phyloP scores from a whole-genome alignment of 495 filamentous ascomycete genomes.

The Aspergillus leporis region DNA sequence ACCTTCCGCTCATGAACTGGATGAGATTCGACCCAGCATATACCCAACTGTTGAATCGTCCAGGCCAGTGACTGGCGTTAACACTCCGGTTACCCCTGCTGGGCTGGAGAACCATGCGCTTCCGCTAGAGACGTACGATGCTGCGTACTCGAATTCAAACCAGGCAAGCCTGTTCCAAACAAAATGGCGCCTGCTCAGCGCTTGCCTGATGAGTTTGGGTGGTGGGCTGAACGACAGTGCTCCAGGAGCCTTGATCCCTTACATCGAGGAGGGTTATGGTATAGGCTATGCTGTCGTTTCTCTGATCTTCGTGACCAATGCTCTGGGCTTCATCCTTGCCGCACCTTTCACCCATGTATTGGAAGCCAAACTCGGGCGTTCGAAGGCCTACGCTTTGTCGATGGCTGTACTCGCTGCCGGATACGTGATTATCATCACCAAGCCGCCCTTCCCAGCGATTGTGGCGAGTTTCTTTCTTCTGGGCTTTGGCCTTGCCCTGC shows the following conservation, averaged over 20 bases:
- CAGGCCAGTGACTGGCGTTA: conserved; percentile 16
- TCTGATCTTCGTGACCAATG: conserved; percentile 77
- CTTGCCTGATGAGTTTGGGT: conserved; percentile 49
- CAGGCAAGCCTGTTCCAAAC: background rate
- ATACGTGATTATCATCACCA: conserved; percentile 63
- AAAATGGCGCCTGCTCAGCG: conserved; percentile 29
- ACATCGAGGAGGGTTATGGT: conserved; percentile 68
- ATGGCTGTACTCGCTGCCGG: conserved; percentile 49
- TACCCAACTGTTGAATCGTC: conserved; percentile 18
- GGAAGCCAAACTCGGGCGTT: conserved; percentile 58
- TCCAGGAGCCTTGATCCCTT: conserved; percentile 72
- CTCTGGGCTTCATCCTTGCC: conserved; percentile 72
- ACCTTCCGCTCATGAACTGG: conserved; percentile 33
- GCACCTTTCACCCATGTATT: conserved; percentile 59
- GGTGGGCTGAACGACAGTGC: conserved; percentile 64
- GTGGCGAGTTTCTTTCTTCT: conserved; percentile 65
- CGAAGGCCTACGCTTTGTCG: conserved; percentile 58
- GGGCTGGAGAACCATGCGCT: conserved; percentile 56
- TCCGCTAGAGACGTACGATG: conserved; percentile 38
- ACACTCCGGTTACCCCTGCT: conserved; percentile 41
- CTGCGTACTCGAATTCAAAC: conserved; percentile 60
- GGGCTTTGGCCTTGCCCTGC: conserved; percentile 66
- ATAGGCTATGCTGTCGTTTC: conserved; percentile 76
- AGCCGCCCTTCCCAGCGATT: conserved; percentile 68
- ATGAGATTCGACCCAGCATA: conserved; percentile 31